These are phyloP conservation scores for Ceriops tagal DNA, from an alignment of 345 rosid genomes.

Conservation along the genomic window DNA sequence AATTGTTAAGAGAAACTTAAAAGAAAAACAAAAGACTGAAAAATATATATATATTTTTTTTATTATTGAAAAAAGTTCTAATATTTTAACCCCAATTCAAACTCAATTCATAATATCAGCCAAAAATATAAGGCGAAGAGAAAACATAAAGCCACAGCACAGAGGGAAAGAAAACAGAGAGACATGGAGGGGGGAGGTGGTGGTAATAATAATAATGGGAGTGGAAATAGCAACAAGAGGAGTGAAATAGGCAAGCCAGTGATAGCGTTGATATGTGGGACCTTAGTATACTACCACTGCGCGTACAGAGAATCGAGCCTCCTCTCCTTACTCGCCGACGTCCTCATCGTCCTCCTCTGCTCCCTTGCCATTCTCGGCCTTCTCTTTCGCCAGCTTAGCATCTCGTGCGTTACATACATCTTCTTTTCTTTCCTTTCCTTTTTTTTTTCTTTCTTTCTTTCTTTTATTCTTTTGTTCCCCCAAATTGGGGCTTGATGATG, in stretches of 20 bases:
- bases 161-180: neutral
- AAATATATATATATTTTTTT: too few species aligned
- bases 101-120: too few species aligned
- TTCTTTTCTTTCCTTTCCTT: neutral
- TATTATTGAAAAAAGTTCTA: too few species aligned
- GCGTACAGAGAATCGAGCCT: slow-evolving; percentile 73
- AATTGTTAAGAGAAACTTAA: too few species aligned
- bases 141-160: neutral
- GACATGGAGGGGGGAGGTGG: neutral
- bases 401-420: slow-evolving; percentile 46
- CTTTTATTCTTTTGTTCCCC: neutral
- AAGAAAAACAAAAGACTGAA: too few species aligned
- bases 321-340: slow-evolving; percentile 79
- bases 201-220: neutral
- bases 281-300: slow-evolving; percentile 59
- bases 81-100: too few species aligned
- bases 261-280: slow-evolving; percentile 24
- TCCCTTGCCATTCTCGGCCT: slow-evolving; percentile 99
- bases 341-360: slow-evolving; percentile 90
- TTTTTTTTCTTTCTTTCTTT: neutral
- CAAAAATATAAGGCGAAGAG: neutral
- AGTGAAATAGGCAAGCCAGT: slow-evolving; percentile 25
- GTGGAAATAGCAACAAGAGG: neutral
- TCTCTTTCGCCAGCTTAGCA: slow-evolving; percentile 88
- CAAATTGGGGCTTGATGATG: neutral